phyloP scores from a whole-genome alignment of 345 rosid species.

The Firmiana major region DNA sequence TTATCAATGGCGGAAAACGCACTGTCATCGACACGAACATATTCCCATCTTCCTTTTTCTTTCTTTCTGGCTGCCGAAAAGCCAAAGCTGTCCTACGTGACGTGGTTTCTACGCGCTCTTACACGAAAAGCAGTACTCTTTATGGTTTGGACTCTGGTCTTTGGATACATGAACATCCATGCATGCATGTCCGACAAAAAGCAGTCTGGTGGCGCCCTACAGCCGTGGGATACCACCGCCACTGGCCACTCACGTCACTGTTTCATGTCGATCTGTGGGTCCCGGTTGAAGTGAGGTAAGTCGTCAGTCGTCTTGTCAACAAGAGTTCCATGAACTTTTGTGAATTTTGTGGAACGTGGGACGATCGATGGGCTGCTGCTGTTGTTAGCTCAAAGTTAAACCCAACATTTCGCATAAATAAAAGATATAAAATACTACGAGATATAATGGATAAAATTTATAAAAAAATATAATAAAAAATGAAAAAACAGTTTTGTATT shows the following conservation, averaged over 20 bases:
- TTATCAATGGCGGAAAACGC: neutral
- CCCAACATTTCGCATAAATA: no score
- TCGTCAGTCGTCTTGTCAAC: constrained; percentile 4
- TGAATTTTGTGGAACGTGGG: neutral
- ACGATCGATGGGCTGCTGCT: neutral
- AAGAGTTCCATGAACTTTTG: neutral
- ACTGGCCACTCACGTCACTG: constrained; percentile 22
- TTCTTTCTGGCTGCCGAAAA: constrained; percentile 23
- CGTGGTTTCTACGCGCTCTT: constrained; percentile 59
- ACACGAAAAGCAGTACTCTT: neutral
- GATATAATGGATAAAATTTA: no score
- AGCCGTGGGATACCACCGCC: neutral
- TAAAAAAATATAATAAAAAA: no score
- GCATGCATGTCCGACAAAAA: constrained; percentile 51
- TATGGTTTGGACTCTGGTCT: neutral
- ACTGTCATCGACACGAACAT: constrained; percentile 37
- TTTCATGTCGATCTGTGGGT: constrained; percentile 25
- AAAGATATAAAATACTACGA: no score
- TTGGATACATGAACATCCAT: neutral
- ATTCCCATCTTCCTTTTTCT: constrained; percentile 27
- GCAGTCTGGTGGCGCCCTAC: constrained; percentile 25
- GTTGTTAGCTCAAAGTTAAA: no score
- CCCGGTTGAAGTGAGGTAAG: neutral
- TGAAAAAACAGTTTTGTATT: no score
- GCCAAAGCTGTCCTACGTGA: constrained; percentile 31